Evolutionary conservation across 139 green algal species (phyloP), one percentile per base, ranked within the genome.

Genomic region (Pedinophyceae sp.): DNA sequence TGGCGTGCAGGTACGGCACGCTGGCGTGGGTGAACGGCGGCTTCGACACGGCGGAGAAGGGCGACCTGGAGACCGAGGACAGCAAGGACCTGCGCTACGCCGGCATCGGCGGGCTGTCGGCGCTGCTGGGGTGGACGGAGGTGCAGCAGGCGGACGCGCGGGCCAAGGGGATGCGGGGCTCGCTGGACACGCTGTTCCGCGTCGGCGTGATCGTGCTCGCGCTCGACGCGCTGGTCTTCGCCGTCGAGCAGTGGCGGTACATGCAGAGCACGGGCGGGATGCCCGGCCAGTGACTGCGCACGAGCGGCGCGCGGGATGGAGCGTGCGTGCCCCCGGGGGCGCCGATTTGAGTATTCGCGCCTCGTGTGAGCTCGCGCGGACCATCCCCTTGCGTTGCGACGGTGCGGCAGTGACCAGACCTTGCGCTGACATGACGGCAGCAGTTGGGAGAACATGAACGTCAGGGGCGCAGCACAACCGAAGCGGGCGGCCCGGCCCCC

Each of bases 1-100:
- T n/a, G n/a, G n/a, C n/a, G n/a, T n/a, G n/a, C n/a, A 78, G 83
- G 4, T 95, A 95, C 54, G 16, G 27, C 16, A 68, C 56, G n/a
- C 54, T 95, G 49, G 85, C 78, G 3, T 95, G 86, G 86, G 67
- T 94, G 67, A 95, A 89, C 56, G 86, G 86, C 24, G 85, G 86
- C 47, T 76, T 89, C 24, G 85, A 94, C 64, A 87, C 83, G n/a
- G 72, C 71, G 18, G 52, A 64, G 22, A 63, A 61, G n/a, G 79
- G 72, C 22, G 75, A 88, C 49, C 54, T 94, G 27, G 53, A 56
- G n/a, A 81, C 70, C 2, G 52, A 41, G 19, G 62, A 69, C 27
- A 66, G 43, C 41, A 67, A 68, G 28, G 81, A 90, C 62, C 34
- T 66, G 16, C 57, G 63, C n/a, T 78, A 73, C 40, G 80, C 74